Conservation (phyloP, 2,329 filamentous ascomycete genomes). For the Pseudogymnoascus sp. region DNA sequence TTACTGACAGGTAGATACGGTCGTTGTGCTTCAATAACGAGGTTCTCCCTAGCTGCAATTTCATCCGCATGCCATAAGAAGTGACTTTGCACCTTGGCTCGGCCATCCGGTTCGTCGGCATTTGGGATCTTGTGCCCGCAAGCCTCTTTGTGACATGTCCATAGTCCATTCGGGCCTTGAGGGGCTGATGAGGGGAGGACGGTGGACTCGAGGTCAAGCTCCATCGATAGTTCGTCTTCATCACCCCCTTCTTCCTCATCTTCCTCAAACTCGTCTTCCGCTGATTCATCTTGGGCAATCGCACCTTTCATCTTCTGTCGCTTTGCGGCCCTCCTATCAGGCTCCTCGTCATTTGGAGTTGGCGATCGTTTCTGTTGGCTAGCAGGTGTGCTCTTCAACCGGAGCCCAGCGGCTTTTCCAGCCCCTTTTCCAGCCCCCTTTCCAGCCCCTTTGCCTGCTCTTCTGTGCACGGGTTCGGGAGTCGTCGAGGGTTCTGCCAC, state of each 20-base stretch:
- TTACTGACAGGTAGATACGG: slow-evolving; percentile 49
- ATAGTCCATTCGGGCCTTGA: slow-evolving; percentile 52
- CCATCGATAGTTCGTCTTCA: slow-evolving; percentile 8
- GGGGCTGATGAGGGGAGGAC: slow-evolving; percentile 39
- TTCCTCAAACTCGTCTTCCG: neutral
- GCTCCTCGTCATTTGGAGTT: slow-evolving; percentile 3
- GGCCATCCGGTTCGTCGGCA: slow-evolving; percentile 47
- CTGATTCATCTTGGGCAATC: neutral
- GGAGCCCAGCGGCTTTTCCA: neutral
- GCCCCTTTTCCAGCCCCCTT: neutral
- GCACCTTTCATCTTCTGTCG: neutral
- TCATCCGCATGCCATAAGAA: slow-evolving; percentile 52
- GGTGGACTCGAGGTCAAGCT: slow-evolving; percentile 26
- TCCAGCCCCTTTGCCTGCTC: neutral
- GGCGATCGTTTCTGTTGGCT: neutral
- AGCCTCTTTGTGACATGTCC: slow-evolving; percentile 56
- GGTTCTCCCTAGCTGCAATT: slow-evolving; percentile 33
- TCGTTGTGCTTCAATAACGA: slow-evolving; percentile 48
- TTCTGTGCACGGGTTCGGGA: neutral
- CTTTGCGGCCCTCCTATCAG: neutral
- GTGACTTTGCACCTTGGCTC: slow-evolving; percentile 51
- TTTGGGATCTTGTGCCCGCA: slow-evolving; percentile 57
- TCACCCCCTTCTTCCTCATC: neutral
- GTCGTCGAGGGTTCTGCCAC: neutral
- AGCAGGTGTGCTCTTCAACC: neutral